Evolutionary conservation across 2,329 filamentous ascomycete species (phyloP).

Genomic region (Chaetomiaceae sp.): DNA sequence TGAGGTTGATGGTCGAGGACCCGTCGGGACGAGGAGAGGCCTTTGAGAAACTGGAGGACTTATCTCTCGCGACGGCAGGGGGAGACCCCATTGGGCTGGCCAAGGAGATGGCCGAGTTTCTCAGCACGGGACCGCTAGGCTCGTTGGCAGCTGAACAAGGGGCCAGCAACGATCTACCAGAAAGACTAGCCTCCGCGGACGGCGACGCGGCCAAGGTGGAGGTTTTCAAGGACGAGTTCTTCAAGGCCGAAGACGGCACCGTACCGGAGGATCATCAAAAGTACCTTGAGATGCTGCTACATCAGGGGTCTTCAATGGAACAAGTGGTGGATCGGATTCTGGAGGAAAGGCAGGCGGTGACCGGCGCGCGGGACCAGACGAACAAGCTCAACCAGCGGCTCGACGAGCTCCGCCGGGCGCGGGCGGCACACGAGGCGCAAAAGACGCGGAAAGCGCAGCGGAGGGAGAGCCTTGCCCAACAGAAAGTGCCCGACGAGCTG

Average conservation of each 20-base stretch:
- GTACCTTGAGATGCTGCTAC: slow-evolving; percentile 27
- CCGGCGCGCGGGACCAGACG: slow-evolving; percentile 24
- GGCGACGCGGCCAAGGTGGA: slow-evolving; percentile 16
- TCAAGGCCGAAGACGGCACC: slow-evolving; percentile 17
- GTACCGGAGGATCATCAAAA: slow-evolving; percentile 23
- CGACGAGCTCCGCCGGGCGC: slow-evolving; percentile 26
- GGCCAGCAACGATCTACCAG: slow-evolving; percentile 5
- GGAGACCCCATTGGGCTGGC: slow-evolving; percentile 7
- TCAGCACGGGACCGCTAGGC: slow-evolving; percentile 17
- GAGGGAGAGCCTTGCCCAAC: slow-evolving; percentile 20
- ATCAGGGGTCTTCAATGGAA: slow-evolving; percentile 24
- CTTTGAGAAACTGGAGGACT: slow-evolving; percentile 23
- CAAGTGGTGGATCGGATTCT: slow-evolving; percentile 27
- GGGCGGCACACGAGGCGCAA: slow-evolving; percentile 27
- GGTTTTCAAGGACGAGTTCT: slow-evolving; percentile 26
- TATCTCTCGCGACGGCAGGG: slow-evolving; percentile 3
- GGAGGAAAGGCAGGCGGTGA: slow-evolving; percentile 24
- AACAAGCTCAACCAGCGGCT: slow-evolving; percentile 30
- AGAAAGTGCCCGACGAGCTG: slow-evolving; percentile 24
- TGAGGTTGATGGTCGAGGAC: slow-evolving; percentile 24
- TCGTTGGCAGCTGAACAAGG: slow-evolving; percentile 8
- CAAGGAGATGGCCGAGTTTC: slow-evolving; percentile 17
- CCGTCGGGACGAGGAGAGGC: slow-evolving; percentile 12
- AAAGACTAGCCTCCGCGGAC: slow-evolving; percentile 18
- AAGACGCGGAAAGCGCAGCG: slow-evolving; percentile 27